Evolutionary conservation across 164 flowering plant genomes (phyloP), one percentile per base, ranked within the genome.

Genomic region (Aristolochia fimbriata): DNA sequence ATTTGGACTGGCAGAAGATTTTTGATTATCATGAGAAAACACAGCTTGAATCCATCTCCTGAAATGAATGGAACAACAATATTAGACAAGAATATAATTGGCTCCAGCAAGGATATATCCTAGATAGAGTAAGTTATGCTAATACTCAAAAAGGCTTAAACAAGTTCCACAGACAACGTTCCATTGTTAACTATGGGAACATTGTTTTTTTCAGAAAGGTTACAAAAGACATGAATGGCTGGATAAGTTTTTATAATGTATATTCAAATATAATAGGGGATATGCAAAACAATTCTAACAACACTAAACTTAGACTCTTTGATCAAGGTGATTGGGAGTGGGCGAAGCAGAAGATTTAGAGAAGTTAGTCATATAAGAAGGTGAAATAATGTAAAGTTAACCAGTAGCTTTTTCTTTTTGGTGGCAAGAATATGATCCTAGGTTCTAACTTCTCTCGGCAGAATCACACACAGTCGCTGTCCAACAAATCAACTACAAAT

Each of bases 1-100:
- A 37, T 37, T 37, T 37, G 43, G 10, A 37, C 43, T 37, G 0
- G 43, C 43, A 37, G 43, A 37, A 37, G 73, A 51, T 58, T 68
- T 65, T 14, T 10, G 41, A 56, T 25, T 54, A 59, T 70, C 73
- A 55, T 70, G 53, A 46, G 54, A 47, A 49, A 91, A 87, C 57
- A 79, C 91, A 70, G 88, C 92, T 80, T 91, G 98, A 62, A 91
- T 73, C 98, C 98, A 91, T 9, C 96, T 86, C 79, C 97, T 91
- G 72, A 65, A 72, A 76, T 70, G 51, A 68, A 66, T 53, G 46
- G 46, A 65, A 58, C 11, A 57, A 47, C 61, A 30, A 59, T 47
- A 58, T 61, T 17, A 15, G 43, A 13, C 30, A 56, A 27, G 45
- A 2, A 4, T 49, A 20, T 15, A 17, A 49, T 17, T 20, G 8